Percentiles rank a stretch among this genome's conserved stretches.
These are phyloP conservation scores for Vicia sativa DNA, from an alignment of 306 rosid species.

Conservation along the genomic window DNA sequence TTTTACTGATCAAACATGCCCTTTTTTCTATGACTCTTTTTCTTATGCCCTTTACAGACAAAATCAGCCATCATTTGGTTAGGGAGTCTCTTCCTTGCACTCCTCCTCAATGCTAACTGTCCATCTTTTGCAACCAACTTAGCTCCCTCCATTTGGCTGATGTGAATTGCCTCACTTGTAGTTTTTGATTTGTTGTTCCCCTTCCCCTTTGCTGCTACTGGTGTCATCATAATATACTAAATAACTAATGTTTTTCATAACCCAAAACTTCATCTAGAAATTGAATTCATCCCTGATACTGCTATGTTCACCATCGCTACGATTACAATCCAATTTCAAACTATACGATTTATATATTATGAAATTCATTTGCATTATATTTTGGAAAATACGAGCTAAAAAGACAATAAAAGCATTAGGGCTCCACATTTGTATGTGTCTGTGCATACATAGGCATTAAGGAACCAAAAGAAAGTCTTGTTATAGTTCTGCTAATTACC, in stretches of 20 bases:
- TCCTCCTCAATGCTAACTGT: neutral
- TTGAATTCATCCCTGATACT: neutral
- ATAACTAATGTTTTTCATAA: constrained; percentile 5
- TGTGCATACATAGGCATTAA: neutral
- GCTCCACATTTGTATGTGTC: neutral
- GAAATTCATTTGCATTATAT: constrained; percentile 7
- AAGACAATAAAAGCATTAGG: neutral
- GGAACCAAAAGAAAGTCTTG: constrained; percentile 9
- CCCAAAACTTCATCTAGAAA: constrained; percentile 26
- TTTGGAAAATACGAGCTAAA: neutral
- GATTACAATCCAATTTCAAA: constrained; percentile 8
- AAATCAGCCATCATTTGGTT: constrained; percentile 10
- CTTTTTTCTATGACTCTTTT: neutral
- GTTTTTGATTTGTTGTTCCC: neutral
- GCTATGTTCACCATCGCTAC: neutral
- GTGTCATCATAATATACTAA: constrained; percentile 2
- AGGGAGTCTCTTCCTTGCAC: constrained; percentile 22
- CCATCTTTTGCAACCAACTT: constrained; percentile 1
- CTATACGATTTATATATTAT: neutral
- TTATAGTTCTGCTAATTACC: constrained; percentile 55
- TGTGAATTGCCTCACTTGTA: neutral
- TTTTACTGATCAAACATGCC: neutral
- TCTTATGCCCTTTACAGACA: constrained; percentile 6
- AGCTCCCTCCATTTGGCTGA: constrained; percentile 16
- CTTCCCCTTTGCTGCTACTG: constrained; percentile 14